These are phyloP conservation scores for Schwanniomyces pseudopolymorphus DNA, from an alignment of 805 yeast genomes.

Conservation along the genomic window DNA sequence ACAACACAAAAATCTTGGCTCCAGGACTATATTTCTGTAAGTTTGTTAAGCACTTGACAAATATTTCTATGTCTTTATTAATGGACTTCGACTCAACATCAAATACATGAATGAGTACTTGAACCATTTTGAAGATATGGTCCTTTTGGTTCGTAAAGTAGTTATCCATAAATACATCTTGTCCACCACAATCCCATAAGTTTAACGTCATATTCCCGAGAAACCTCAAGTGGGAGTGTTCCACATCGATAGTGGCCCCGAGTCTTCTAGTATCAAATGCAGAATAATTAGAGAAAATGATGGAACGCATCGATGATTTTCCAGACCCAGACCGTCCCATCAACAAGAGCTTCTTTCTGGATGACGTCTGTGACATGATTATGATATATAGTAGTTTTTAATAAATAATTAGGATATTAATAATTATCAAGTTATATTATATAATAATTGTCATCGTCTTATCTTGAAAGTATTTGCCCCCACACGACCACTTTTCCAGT, in stretches of 20 bases:
- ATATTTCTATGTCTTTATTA: slow-evolving; percentile 89
- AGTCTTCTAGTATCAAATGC: slow-evolving; percentile 94
- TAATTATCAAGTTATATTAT: not conserved
- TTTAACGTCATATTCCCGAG: slow-evolving; percentile 93
- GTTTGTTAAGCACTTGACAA: slow-evolving; percentile 77
- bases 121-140: slow-evolving; percentile 93
- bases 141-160: slow-evolving; percentile 85
- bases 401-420: not conserved
- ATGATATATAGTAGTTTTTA: not conserved
- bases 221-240: slow-evolving; percentile 89
- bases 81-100: slow-evolving; percentile 93
- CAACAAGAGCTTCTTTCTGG: slow-evolving; percentile 42
- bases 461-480: not conserved
- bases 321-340: slow-evolving; percentile 97
- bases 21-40: slow-evolving; percentile 82
- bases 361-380: slow-evolving; percentile 24
- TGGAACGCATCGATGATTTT: slow-evolving; percentile 95
- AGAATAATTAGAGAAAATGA: slow-evolving; percentile 91
- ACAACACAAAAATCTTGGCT: slow-evolving; percentile 85
- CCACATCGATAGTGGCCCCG: slow-evolving; percentile 98
- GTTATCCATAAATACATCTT: slow-evolving; percentile 94
- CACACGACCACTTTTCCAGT: too few relatives aligned
- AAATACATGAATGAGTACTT: slow-evolving; percentile 92
- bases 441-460: not conserved
- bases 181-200: slow-evolving; percentile 98